phyloP scores from a whole-genome alignment of 1,284 basidiomycete genomes.

The Papiliotrema terrestris region DNA sequence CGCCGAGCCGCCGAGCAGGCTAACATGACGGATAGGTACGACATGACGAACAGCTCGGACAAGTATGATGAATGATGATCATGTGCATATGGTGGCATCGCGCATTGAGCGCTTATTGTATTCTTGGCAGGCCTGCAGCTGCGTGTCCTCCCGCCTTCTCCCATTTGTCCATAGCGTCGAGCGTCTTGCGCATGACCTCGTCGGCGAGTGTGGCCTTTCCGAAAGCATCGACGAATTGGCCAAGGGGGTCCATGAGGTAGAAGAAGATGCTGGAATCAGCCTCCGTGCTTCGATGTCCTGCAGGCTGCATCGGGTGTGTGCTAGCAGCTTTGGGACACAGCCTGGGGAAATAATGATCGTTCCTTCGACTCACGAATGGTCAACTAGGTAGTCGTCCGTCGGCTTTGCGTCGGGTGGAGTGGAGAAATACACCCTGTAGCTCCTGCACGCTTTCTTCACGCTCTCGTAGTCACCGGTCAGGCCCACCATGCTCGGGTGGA shows the following conservation, averaged over 20 bases:
- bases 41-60: not conserved
- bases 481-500: constrained; percentile 86
- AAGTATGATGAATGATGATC: not conserved
- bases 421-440: constrained; percentile 97
- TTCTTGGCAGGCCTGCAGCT: constrained; percentile 28
- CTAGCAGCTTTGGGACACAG: too few relatives aligned
- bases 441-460: constrained; percentile 85
- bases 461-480: constrained; percentile 82
- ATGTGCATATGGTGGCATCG: not conserved
- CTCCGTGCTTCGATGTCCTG: too few relatives aligned
- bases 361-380: constrained; percentile 57
- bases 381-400: constrained; percentile 86
- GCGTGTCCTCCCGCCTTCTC: constrained; percentile 47
- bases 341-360: too few relatives aligned
- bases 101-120: not conserved
- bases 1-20: not conserved
- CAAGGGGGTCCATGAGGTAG: constrained; percentile 96
- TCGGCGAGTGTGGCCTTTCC: constrained; percentile 73
- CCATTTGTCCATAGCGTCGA: constrained; percentile 55
- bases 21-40: not conserved
- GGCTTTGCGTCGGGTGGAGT: constrained; percentile 80
- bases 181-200: constrained; percentile 61
- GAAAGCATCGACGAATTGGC: constrained; percentile 94
- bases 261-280: constrained; percentile 72
- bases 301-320: too few relatives aligned